Evolutionary conservation across 352 stramenopile genomes (phyloP), one percentile per base, ranked within the genome.

Genomic region (Blastocystis sp.): DNA sequence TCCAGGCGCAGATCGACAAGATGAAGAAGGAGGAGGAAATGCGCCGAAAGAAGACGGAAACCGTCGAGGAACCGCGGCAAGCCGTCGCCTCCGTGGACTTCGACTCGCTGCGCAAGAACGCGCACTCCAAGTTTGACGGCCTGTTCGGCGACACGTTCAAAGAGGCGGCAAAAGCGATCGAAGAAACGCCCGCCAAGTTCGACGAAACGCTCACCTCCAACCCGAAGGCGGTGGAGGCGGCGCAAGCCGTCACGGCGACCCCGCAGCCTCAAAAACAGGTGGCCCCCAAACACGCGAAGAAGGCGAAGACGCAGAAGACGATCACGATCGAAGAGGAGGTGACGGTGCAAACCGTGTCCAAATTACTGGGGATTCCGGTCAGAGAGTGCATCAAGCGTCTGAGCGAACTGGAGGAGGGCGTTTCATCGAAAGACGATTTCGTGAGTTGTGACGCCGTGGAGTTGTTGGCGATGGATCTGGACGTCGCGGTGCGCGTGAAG

Each of bases 391-490:
- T 85, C 24, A 35, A 62, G 59, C 41, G 50, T 19, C 35, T 85
- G n/a, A 33, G 31, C 16, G 63, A 74, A 31, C n/a, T 63, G 3
- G 70, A 80, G 35, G 62, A 69, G n/a, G 24, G 51, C 21, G 29
- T 89, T 61, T 31, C 12, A 45, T 80, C 55, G 10, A 89, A 89
- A 31, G 55, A 76, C 29, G 60, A 79, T 59, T 77, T 77, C 61
- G 67, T 89, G 3, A 65, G 39, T 55, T 67, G 45, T 24, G 79
- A 89, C 39, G 67, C 65, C 0, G 62, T 80, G 13, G 79, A 89
- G 41, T 37, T 89, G 26, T 51, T 89, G 24, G 79, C 79, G 19
- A 89, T 89, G 79, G 79, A 89, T 77, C 29, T 78, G 35, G 63
- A 77, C 33, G 33, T 89, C 3, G 63, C 62, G 26, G 59, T 89